Conservation (phyloP, 2,329 filamentous ascomycete genomes). For the Coleophoma cylindrospora region DNA sequence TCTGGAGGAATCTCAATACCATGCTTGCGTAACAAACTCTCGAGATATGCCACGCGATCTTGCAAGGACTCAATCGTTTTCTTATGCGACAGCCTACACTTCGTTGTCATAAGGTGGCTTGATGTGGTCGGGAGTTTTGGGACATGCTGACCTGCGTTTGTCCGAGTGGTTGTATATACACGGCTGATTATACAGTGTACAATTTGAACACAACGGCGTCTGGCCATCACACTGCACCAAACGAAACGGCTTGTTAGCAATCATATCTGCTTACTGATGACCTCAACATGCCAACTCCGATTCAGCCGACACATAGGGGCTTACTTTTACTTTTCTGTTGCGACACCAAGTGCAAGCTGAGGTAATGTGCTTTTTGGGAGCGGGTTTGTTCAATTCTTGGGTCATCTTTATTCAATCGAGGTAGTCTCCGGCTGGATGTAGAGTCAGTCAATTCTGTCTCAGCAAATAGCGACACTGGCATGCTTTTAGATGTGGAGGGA, state of each 20-base stretch:
- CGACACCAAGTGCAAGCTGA: constrained; percentile 1
- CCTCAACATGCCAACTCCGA: background rate
- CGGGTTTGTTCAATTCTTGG: background rate
- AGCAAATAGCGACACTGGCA: no score
- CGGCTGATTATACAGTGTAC: constrained; percentile 1
- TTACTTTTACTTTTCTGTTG: constrained; percentile 1
- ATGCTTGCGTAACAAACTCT: background rate
- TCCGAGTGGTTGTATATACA: background rate
- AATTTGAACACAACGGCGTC: constrained; percentile 1
- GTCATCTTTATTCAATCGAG: background rate
- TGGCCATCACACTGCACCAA: constrained; percentile 1
- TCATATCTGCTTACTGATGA: background rate
- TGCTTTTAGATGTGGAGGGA: no score
- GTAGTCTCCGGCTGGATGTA: no score
- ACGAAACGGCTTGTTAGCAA: background rate
- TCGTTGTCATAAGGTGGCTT: background rate
- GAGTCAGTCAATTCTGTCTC: no score
- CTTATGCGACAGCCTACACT: constrained; percentile 1
- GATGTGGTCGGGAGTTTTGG: background rate
- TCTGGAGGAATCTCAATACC: background rate
- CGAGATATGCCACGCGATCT: background rate
- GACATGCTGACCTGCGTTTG: background rate
- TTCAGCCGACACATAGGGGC: background rate
- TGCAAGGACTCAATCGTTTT: background rate
- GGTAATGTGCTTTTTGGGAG: background rate